These are phyloP conservation scores for Hermanozyma aechmeae DNA, from an alignment of 805 yeast genomes.

Conservation along the genomic window DNA sequence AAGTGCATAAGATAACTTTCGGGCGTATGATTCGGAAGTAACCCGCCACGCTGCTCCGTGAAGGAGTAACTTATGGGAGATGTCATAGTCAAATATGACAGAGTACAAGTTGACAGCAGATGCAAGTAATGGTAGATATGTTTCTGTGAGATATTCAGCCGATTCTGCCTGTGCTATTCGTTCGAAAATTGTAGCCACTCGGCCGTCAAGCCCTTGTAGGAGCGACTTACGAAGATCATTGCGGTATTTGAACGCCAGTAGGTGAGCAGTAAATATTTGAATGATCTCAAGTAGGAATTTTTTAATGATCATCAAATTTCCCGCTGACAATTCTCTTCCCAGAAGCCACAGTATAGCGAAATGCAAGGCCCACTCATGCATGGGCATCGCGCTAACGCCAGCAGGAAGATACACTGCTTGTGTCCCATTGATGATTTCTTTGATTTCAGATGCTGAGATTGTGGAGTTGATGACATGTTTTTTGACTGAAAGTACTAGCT, in stretches of 20 bases:
- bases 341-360: slow-evolving; percentile 20
- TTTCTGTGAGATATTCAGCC: no score
- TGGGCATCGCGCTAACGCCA: neutral
- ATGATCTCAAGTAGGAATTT: slow-evolving; percentile 24
- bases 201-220: no score
- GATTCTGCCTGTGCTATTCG: no score
- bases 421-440: no score
- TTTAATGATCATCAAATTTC: slow-evolving; percentile 16
- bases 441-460: no score
- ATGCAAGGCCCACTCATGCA: slow-evolving; percentile 22
- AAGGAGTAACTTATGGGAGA: slow-evolving; percentile 18
- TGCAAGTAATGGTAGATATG: no score
- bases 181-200: no score
- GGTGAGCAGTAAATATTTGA: slow-evolving; percentile 18
- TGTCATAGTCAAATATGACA: slow-evolving; percentile 27
- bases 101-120: no score
- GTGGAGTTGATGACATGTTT: slow-evolving; percentile 14
- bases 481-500: slow-evolving; percentile 23
- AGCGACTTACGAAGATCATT: slow-evolving; percentile 12
- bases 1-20: slow-evolving; percentile 23
- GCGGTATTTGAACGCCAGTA: slow-evolving; percentile 19
- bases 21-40: slow-evolving; percentile 19
- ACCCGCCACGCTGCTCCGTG: slow-evolving; percentile 13
- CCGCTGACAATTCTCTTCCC: slow-evolving; percentile 5
- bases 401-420: neutral